A percentile compares a stretch with the other conserved stretches of the same genome.
Conservation (phyloP, 2,329 filamentous ascomycete species). For the Trichoderma sp. region DNA sequence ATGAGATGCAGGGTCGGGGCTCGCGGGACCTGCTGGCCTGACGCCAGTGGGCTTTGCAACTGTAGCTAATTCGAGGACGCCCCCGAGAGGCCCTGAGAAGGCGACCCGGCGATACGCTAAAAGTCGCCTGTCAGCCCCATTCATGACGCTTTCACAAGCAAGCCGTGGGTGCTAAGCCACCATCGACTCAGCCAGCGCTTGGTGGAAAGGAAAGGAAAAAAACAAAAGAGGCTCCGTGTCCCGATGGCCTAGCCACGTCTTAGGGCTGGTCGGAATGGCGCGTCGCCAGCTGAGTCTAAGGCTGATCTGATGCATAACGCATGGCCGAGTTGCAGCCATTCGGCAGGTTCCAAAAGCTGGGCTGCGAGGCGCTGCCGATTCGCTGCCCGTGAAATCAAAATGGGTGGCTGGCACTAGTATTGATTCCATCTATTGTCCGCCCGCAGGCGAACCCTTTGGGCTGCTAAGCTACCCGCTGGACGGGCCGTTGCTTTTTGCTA, state of each 20-base stretch:
- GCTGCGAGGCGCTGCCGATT: neutral
- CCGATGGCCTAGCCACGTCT: neutral
- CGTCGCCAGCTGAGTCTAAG: neutral
- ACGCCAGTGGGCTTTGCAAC: constrained; percentile 1
- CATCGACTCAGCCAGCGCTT: constrained; percentile 18
- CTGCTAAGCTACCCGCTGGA: constrained; percentile 23
- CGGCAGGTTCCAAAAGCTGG: neutral
- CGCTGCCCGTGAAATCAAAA: neutral
- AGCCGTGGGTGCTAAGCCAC: constrained; percentile 19
- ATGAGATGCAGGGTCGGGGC: neutral
- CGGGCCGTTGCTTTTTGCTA: constrained; percentile 23
- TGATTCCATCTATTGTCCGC: neutral
- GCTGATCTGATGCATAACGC: neutral
- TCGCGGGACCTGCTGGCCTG: constrained; percentile 8
- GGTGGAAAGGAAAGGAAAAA: neutral
- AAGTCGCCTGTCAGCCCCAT: constrained; percentile 20
- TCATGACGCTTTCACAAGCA: constrained; percentile 20
- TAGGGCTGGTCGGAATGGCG: neutral
- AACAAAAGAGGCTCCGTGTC: neutral
- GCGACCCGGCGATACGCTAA: constrained; percentile 23
- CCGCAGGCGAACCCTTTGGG: constrained; percentile 9
- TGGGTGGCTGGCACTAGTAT: constrained; percentile 4
- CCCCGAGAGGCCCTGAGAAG: constrained; percentile 8
- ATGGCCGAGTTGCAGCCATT: neutral
- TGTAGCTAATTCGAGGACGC: constrained; percentile 5